phyloP scores from a whole-genome alignment of 1,284 basidiomycete genomes.

The Ganoderma multipileum region DNA sequence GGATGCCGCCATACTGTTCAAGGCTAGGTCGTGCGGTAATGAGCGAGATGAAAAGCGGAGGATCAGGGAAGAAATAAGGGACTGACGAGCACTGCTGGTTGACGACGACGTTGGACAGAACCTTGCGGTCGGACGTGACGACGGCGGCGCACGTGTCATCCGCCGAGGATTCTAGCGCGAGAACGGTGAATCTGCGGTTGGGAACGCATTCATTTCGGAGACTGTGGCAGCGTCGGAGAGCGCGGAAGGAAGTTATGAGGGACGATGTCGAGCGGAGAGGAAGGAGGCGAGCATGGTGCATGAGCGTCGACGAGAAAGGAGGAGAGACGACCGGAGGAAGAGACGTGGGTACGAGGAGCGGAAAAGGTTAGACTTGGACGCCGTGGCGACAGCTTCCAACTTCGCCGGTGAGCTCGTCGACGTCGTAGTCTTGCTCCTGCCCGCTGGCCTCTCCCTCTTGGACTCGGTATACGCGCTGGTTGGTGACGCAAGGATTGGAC shows the following conservation, averaged over 20 bases:
- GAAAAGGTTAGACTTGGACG: constrained; percentile 7
- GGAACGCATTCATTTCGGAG: background rate
- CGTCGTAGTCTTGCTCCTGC: background rate
- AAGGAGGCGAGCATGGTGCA: constrained; percentile 19
- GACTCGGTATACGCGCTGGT: background rate
- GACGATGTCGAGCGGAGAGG: background rate
- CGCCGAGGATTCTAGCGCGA: constrained; percentile 86
- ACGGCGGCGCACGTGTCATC: constrained; percentile 92
- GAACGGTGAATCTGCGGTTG: constrained; percentile 60
- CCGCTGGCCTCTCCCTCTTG: background rate
- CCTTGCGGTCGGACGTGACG: constrained; percentile 68
- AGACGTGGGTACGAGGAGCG: constrained; percentile 2
- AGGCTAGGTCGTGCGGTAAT: constrained; percentile 50
- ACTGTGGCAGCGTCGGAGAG: background rate
- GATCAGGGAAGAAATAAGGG: background rate
- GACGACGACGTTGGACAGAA: constrained; percentile 85
- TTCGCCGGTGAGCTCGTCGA: background rate
- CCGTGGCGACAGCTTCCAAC: background rate
- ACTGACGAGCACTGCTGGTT: constrained; percentile 69
- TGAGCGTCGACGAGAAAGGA: constrained; percentile 12
- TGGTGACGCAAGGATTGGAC: background rate
- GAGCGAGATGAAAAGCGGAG: background rate
- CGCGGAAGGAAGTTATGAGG: background rate
- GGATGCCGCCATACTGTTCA: constrained; percentile 80
- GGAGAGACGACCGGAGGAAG: background rate